phyloP scores from a whole-genome alignment of 2,329 filamentous ascomycete genomes.

The Penicillium occitanis region DNA sequence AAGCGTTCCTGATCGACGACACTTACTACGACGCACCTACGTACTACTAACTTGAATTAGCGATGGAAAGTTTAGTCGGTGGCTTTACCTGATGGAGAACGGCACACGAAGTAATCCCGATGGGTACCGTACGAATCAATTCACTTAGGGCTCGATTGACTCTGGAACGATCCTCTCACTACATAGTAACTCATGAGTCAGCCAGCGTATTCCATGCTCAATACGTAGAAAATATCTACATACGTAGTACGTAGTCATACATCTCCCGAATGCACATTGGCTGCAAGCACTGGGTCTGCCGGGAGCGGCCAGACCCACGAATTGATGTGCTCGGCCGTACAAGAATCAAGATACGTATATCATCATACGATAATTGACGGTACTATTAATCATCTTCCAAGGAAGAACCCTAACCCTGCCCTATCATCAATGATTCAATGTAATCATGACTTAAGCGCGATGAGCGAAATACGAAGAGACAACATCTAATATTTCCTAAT shows the following conservation, averaged over 20 bases:
- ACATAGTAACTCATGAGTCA: background rate
- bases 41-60: background rate
- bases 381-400: background rate
- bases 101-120: background rate
- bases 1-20: slow-evolving; percentile 7
- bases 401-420: background rate
- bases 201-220: background rate
- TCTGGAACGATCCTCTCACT: background rate
- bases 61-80: background rate
- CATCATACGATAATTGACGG: background rate
- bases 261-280: background rate
- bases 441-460: background rate
- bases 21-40: background rate
- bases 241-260: background rate
- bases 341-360: background rate
- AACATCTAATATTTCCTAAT: background rate
- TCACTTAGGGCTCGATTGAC: background rate
- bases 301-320: background rate
- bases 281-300: background rate
- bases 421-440: too few relatives aligned
- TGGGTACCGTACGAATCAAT: background rate
- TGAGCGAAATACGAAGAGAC: background rate
- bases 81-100: background rate
- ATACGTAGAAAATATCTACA: background rate
- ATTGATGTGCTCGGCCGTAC: background rate